Conservation (phyloP, 352 stramenopile species). For the Phytophthora fragariae region DNA sequence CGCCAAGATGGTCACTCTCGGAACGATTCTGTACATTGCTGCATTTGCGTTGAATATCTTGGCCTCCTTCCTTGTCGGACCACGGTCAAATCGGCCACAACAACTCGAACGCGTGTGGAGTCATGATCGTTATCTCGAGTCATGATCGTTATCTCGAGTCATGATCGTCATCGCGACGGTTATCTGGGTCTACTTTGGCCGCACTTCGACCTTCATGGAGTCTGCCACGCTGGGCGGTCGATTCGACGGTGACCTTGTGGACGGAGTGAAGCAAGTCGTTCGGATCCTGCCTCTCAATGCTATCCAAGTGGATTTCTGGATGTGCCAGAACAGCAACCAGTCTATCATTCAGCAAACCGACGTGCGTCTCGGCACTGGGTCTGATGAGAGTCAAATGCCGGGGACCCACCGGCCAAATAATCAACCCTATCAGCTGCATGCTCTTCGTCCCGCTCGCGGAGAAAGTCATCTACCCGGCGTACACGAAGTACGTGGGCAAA, state of each 20-base stretch:
- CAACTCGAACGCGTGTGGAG: not conserved
- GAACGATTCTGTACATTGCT: not conserved
- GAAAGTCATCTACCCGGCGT: not conserved
- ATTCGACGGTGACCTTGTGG: not conserved
- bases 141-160: not conserved
- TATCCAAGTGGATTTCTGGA: not conserved
- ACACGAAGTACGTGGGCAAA: not conserved
- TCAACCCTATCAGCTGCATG: not conserved
- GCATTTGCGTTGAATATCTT: not conserved
- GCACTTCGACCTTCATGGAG: not conserved
- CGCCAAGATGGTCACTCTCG: not conserved
- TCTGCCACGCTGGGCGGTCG: not conserved
- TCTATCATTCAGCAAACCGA: not conserved
- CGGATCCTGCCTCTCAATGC: not conserved
- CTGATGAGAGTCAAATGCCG: not conserved
- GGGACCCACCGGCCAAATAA: not conserved
- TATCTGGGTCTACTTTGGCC: not conserved
- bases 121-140: not conserved
- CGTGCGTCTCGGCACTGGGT: not conserved
- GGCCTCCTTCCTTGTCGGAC: not conserved
- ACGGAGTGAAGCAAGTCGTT: not conserved
- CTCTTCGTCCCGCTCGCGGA: not conserved
- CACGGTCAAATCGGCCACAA: not conserved
- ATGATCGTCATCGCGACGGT: not conserved
- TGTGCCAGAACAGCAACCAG: constrained; percentile 4